Base-by-base conservation (phyloP, 441 rosid species). In the Corymbia citriodora region DNA sequence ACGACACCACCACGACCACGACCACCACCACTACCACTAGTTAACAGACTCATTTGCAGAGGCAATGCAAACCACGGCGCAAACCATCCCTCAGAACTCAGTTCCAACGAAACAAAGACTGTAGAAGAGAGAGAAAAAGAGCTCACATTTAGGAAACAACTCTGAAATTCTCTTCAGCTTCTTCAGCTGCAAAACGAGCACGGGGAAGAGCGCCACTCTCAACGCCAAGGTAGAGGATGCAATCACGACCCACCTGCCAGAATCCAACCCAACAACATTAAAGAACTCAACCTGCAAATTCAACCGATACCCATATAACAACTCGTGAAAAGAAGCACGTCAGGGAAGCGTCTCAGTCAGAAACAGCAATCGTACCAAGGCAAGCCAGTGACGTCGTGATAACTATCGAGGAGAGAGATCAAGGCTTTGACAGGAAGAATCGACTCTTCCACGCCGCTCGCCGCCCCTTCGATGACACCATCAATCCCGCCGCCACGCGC, bases 221-320 rank as follows among this genome's bases (percentile, higher is more conserved):
- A 98, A 92, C 31, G 95, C 96, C 88, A 96, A 82, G 7, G 99
- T 96, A 9, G 98, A 95, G 45, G 99, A 95, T 72, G 91, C 96
- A 91, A 98, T 97, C 74, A 96, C 92, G 40, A 95, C 54, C 99
- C 99, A 98, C 99, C 99, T 98, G 95, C 70, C 88, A 7, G 6
- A 45, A 45, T 45, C 85, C 85, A 45, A 40, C 85, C n/a, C 4
- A 23, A 45, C 14, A 12, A 79, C 52, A 23, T 45, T 1, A 40
- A 79, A 79, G 48, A 45, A 45, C 52, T 7, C 52, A 45, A 79
- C 85, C 85, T 25, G 52, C n/a, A n/a, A 79, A 79, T 74, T 74
- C 85, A 1, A 74, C 52, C 12, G 45, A 40, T 14, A 3, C 6
- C 85, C 23, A 40, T 25, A 11, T 12, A 36, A 74, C 25, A 63